These are phyloP conservation scores for Aspergillus quadrilineatus DNA, from an alignment of 2,329 filamentous ascomycete species.

Conservation along the genomic window DNA sequence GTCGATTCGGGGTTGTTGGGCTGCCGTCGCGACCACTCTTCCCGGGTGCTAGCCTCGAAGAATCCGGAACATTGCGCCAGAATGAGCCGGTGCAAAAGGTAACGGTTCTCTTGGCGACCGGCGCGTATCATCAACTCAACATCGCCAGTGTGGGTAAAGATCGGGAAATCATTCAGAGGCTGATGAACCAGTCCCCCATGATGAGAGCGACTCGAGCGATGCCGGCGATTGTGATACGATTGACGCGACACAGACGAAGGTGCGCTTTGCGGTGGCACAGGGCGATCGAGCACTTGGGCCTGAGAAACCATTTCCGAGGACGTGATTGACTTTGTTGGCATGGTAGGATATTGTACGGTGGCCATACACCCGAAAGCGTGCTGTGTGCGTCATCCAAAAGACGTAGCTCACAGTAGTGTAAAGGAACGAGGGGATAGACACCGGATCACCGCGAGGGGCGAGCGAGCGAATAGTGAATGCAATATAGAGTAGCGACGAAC, in stretches of 20 bases:
- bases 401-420: conserved; percentile 3
- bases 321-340: conserved; percentile 21
- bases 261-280: conserved; percentile 60
- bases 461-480: conserved; percentile 5
- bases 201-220: conserved; percentile 79
- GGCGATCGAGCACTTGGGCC: conserved; percentile 50
- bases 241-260: conserved; percentile 65
- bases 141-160: conserved; percentile 87
- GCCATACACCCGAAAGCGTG: conserved; percentile 16
- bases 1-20: conserved; percentile 38
- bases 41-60: conserved; percentile 77
- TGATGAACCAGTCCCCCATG: conserved; percentile 68
- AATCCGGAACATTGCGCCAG: conserved; percentile 88
- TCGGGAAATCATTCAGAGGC: conserved; percentile 85
- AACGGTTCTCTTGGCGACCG: conserved; percentile 71
- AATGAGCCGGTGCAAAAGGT: conserved; percentile 83
- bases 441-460: conserved; percentile 1
- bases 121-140: conserved; percentile 81
- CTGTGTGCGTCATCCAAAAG: conserved; percentile 18
- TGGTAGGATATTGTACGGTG: conserved; percentile 19
- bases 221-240: conserved; percentile 59
- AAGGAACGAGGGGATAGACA: neutral
- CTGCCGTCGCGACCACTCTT: conserved; percentile 68
- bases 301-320: conserved; percentile 39
- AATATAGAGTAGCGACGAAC: conserved; percentile 9